Base-by-base conservation (phyloP, 2,329 filamentous ascomycete species). In the Saccharata proteae region DNA sequence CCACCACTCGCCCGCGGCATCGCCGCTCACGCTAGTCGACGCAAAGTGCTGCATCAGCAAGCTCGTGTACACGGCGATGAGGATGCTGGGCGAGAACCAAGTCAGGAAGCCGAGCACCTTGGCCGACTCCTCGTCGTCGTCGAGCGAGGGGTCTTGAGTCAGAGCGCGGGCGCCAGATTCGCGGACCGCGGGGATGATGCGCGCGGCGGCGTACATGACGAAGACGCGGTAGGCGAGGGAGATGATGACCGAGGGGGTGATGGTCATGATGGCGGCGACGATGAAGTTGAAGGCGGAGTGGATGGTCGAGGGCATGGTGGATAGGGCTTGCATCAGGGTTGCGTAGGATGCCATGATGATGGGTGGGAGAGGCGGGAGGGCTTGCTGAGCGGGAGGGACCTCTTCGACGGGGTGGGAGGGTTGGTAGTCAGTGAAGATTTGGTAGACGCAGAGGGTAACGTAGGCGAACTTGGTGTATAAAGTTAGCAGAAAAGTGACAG, bases 301-400 rank as follows among this genome's bases (percentile, higher is more conserved):
- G 4, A 92, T 75, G 16, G 81, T 85, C 3, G 72, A 78, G 3
- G 84, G 88, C n/a, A 93, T 65, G 4, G 77, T 79, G 34, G 82
- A 80, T 21, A 96, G 64, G 27, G 86, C 72, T 44, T 92, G 82
- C 27, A 94, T 65, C 25, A 96, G 64, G 1, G 88, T 94, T 16
- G 85, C 88, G 58, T 94, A 96, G 5, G 86, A 94, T 4, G 88
- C 90, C 88, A 96, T 96, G 55, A 98, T 88, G 41, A 96, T 85
- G 1, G 90, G 90, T 10, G 90, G 90, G 25, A 98, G 67, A n/a
- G 90, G 90, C 22, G 90, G 90, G 39, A 96, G 90, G 16, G 93
- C 86, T n/a, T 81, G 76, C 38, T 92, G 80, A 10, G 71, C 51
- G 11, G 61, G 59, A 27, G 67, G 67, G 4, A 65, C 57, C 11